Evolutionary conservation across 2,329 filamentous ascomycete species (phyloP).

Genomic region (Penicillium sp.): DNA sequence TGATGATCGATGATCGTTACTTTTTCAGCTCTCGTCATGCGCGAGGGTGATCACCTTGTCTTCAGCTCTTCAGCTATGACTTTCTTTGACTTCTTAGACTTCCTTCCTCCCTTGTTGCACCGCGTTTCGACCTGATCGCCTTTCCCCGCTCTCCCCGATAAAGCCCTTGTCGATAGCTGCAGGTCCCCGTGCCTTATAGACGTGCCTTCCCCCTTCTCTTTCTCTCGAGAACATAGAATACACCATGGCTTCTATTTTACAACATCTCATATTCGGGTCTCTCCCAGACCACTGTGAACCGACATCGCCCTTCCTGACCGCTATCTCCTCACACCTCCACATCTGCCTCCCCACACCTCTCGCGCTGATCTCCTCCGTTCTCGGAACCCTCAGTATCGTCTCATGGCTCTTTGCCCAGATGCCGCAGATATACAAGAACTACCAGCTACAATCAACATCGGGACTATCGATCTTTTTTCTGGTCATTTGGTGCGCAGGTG

Average conservation of each 20-base stretch:
- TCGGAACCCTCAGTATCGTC: slow-evolving; percentile 60
- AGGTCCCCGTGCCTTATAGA: not conserved
- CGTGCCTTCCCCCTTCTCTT: not conserved
- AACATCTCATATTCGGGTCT: slow-evolving; percentile 24
- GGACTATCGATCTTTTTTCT: slow-evolving; percentile 63
- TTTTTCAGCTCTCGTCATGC: slow-evolving; percentile 10
- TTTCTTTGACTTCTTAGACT: not conserved
- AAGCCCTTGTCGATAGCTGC: not conserved
- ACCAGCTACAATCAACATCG: slow-evolving; percentile 58
- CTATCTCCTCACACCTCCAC: slow-evolving; percentile 56
- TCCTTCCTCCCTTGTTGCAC: not conserved
- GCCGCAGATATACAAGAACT: slow-evolving; percentile 67
- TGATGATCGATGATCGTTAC: slow-evolving; percentile 6
- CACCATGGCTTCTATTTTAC: slow-evolving; percentile 31
- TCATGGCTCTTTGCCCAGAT: slow-evolving; percentile 67
- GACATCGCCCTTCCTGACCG: slow-evolving; percentile 52
- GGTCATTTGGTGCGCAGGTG: slow-evolving; percentile 62
- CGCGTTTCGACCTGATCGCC: not conserved
- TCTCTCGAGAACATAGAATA: not conserved
- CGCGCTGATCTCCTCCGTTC: slow-evolving; percentile 56
- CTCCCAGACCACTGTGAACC: slow-evolving; percentile 60
- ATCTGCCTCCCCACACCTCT: slow-evolving; percentile 61
- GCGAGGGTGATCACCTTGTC: slow-evolving; percentile 8
- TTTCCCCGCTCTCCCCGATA: slow-evolving; percentile 4
- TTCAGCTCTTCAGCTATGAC: not conserved